phyloP scores from a whole-genome alignment of 352 stramenopile species.

The Globisporangium alternatum region DNA sequence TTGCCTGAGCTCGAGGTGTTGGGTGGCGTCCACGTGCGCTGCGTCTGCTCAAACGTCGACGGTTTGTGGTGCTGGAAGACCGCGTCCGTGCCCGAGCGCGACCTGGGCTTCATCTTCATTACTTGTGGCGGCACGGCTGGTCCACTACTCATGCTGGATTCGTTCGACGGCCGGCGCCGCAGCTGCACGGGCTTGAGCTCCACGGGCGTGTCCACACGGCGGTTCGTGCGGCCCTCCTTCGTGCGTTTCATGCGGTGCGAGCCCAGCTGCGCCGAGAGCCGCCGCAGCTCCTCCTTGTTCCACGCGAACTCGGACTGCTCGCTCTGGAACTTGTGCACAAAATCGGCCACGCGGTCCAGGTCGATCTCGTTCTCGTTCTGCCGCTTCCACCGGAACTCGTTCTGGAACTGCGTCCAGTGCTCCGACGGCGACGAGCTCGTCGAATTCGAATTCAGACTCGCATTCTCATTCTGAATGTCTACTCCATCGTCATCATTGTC shows the following conservation, averaged over 20 bases:
- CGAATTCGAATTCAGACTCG: neutral
- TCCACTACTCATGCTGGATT: neutral
- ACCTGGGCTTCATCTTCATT: neutral
- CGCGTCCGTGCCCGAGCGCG: conserved; percentile 11
- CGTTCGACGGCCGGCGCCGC: neutral
- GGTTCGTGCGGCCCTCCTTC: conserved; percentile 19
- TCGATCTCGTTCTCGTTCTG: conserved; percentile 19
- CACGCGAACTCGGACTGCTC: conserved; percentile 25
- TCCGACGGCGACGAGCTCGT: conserved; percentile 11
- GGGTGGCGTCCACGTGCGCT: conserved; percentile 12
- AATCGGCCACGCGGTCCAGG: conserved; percentile 26
- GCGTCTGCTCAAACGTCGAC: neutral
- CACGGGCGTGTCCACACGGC: conserved; percentile 7
- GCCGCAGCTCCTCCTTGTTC: conserved; percentile 37
- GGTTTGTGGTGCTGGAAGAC: conserved; percentile 12
- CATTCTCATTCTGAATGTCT: neutral
- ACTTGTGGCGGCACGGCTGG: neutral
- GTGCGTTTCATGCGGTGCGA: conserved; percentile 23
- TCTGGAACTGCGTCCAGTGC: neutral
- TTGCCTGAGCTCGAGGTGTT: neutral
- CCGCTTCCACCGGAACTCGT: neutral
- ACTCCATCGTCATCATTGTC: neutral
- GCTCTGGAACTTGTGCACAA: conserved; percentile 24
- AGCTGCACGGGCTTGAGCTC: conserved; percentile 10
- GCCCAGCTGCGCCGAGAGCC: conserved; percentile 22